Percentiles rank a stretch among this genome's conserved stretches.
These are phyloP conservation scores for Cornus florida DNA, from an alignment of 148 eudicot genomes.

Conservation along the genomic window DNA sequence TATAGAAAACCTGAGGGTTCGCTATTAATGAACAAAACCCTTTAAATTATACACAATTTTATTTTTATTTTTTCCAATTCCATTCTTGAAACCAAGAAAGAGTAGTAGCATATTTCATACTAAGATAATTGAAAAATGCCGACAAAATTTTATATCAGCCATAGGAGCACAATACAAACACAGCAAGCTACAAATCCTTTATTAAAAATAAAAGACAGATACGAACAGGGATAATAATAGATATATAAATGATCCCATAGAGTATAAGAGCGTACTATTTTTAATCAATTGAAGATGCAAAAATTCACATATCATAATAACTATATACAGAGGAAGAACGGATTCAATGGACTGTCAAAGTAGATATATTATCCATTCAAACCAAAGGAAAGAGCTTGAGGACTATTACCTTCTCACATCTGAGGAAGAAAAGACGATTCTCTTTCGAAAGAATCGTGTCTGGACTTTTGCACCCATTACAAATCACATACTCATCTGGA, in stretches of 20 bases:
- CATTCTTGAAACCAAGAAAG: not conserved
- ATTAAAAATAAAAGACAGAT: not conserved
- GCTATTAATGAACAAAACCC: not conserved
- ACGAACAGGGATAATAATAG: not conserved
- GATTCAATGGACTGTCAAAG: not conserved
- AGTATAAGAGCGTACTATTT: not conserved
- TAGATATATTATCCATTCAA: not conserved
- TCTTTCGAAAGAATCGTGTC: conserved; percentile 94
- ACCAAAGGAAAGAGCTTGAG: conserved; percentile 3
- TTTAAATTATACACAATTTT: too few relatives aligned
- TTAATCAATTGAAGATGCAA: too few relatives aligned
- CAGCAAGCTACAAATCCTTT: too few relatives aligned
- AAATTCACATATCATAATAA: too few relatives aligned
- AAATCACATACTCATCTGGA: conserved; percentile 92
- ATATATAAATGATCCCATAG: not conserved
- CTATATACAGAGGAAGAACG: not conserved
- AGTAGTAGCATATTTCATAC: not conserved
- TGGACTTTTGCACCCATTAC: conserved; percentile 97
- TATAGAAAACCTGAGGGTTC: not conserved
- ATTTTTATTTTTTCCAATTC: too few relatives aligned
- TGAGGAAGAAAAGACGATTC: conserved; percentile 84
- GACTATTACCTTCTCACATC: conserved; percentile 87
- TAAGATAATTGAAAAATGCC: conserved; percentile 16
- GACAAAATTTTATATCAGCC: conserved; percentile 10
- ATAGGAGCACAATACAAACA: not conserved